A percentile compares a stretch with the other conserved stretches of the same genome.
Evolutionary conservation across 2,329 filamentous ascomycete genomes (phyloP).

Genomic region (Ustilaginoidea virens): DNA sequence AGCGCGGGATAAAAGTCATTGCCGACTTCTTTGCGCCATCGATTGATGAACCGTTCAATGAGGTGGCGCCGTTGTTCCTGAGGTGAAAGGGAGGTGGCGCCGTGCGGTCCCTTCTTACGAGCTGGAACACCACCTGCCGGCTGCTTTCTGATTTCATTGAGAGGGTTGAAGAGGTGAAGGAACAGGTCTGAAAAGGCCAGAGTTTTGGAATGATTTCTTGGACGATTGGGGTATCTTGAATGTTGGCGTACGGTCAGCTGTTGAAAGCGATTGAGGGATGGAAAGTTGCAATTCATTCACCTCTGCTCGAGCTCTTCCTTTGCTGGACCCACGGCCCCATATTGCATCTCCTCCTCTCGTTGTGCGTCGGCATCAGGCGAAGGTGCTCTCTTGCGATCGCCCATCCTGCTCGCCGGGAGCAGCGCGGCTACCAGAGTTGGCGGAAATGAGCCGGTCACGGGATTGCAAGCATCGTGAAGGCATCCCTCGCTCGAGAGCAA

Average conservation of each 20-base stretch:
- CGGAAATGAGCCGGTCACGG: too few relatives aligned
- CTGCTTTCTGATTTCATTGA: conserved; percentile 65
- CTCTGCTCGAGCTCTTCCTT: conserved; percentile 29
- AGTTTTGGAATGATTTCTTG: conserved; percentile 65
- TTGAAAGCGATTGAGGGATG: too few relatives aligned
- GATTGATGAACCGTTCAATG: conserved; percentile 70
- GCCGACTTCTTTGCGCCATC: conserved; percentile 80
- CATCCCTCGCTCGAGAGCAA: too few relatives aligned
- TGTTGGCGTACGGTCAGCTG: too few relatives aligned
- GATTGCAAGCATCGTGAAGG: too few relatives aligned
- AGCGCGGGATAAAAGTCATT: conserved; percentile 88
- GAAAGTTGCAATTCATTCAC: conserved; percentile 11
- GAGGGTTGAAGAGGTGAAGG: conserved; percentile 64
- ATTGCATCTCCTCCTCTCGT: conserved; percentile 37
- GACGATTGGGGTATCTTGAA: conserved; percentile 64
- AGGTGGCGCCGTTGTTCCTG: conserved; percentile 68
- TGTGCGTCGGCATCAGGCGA: conserved; percentile 23
- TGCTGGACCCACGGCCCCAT: conserved; percentile 22
- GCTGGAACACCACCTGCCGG: conserved; percentile 37
- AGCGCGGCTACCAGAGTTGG: too few relatives aligned
- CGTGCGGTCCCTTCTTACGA: conserved; percentile 43
- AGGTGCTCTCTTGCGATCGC: conserved; percentile 7
- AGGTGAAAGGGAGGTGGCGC: conserved; percentile 44
- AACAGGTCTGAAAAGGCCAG: conserved; percentile 72
- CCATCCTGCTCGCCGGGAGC: too few relatives aligned